Conservation (phyloP, 768 basidiomycete species). For the Scleroderma citrinum region DNA sequence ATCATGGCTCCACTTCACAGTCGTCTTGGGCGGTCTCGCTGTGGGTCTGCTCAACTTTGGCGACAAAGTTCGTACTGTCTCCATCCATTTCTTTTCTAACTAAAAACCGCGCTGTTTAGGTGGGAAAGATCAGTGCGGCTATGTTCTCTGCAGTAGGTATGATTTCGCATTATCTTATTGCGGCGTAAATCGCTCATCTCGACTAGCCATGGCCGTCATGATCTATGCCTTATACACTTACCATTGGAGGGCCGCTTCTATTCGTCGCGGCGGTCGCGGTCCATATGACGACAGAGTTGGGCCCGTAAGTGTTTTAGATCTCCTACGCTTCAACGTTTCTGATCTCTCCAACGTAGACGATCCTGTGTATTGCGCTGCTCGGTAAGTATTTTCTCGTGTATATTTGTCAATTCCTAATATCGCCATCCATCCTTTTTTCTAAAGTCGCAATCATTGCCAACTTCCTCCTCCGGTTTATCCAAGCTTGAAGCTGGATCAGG, state of each 20-base stretch:
- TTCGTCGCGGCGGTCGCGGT: constrained; percentile 84
- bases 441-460: constrained; percentile 81
- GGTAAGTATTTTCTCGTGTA: constrained; percentile 37
- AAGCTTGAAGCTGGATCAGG: too few species aligned
- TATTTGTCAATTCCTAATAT: background rate
- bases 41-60: constrained; percentile 98
- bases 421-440: background rate
- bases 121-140: constrained; percentile 92
- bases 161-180: constrained; percentile 20
- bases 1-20: constrained; percentile 98
- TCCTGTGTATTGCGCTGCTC: constrained; percentile 77
- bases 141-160: constrained; percentile 93
- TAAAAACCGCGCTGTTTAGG: constrained; percentile 36
- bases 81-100: background rate
- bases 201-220: constrained; percentile 92
- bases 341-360: constrained; percentile 43
- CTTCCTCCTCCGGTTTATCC: constrained; percentile 76
- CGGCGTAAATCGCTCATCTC: constrained; percentile 8
- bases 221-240: constrained; percentile 91
- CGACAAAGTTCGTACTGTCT: constrained; percentile 61
- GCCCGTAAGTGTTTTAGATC: constrained; percentile 59
- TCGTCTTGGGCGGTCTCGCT: constrained; percentile 93
- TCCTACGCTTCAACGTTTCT: constrained; percentile 9
- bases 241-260: constrained; percentile 93
- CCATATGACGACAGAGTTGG: constrained; percentile 96